A percentile compares a stretch with the other conserved stretches of the same genome.
Evolutionary conservation across 164 flowering plant species (phyloP).

Genomic region (Vitis labrusca): DNA sequence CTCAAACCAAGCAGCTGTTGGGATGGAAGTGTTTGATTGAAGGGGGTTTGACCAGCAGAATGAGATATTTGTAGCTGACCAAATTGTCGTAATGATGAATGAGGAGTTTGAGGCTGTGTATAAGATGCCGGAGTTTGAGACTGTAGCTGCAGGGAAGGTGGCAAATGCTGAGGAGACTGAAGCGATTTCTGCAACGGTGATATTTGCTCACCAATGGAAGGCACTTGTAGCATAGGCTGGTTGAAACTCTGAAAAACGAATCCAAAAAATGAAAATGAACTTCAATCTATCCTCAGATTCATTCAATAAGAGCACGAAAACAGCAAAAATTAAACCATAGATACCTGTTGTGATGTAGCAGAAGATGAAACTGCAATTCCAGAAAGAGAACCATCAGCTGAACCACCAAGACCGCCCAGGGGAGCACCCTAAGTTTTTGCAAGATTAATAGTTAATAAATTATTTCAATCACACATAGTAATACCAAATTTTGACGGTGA

Average conservation of each 20-base stretch:
- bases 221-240: conserved; percentile 42
- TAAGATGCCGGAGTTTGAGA: conserved; percentile 38
- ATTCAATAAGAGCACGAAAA: not conserved
- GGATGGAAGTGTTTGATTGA: conserved; percentile 44
- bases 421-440: conserved; percentile 37
- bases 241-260: conserved; percentile 33
- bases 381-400: conserved; percentile 41
- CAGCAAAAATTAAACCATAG: not conserved
- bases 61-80: conserved; percentile 42
- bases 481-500: too few relatives aligned
- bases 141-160: conserved; percentile 55
- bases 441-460: not conserved
- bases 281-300: not conserved
- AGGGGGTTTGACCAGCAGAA: conserved; percentile 40
- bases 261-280: not conserved
- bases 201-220: conserved; percentile 49
- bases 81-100: conserved; percentile 30
- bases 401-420: conserved; percentile 37
- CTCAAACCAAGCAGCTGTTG: conserved; percentile 39
- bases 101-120: conserved; percentile 45
- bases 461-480: too few relatives aligned
- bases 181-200: conserved; percentile 65
- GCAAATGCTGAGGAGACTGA: conserved; percentile 62
- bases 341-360: conserved; percentile 50
- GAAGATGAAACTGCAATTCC: conserved; percentile 39